These are phyloP conservation scores for Adenanthera pavonina DNA, from an alignment of 306 rosid species.

Conservation along the genomic window DNA sequence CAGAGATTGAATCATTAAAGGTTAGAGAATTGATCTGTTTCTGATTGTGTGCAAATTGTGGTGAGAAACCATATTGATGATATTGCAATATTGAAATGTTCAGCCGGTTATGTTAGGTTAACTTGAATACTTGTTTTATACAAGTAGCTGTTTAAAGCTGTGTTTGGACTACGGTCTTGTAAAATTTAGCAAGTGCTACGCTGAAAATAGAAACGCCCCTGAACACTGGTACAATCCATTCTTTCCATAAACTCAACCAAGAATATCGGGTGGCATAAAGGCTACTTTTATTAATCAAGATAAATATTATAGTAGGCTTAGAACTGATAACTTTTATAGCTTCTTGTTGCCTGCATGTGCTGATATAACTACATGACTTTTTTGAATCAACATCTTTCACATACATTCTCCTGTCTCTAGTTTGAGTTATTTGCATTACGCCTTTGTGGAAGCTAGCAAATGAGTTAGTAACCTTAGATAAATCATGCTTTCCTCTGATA, in stretches of 20 bases:
- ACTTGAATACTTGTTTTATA: slow-evolving; percentile 25
- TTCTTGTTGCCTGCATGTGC: slow-evolving; percentile 30
- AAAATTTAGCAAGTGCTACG: slow-evolving; percentile 6
- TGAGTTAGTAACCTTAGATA: slow-evolving; percentile 15
- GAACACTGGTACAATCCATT: slow-evolving; percentile 3
- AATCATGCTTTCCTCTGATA: slow-evolving; percentile 39
- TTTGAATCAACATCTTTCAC: slow-evolving; percentile 7
- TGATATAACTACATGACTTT: not conserved
- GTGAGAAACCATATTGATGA: slow-evolving; percentile 26
- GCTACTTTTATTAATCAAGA: slow-evolving; percentile 6
- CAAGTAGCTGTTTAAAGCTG: slow-evolving; percentile 10
- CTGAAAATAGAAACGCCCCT: slow-evolving; percentile 17
- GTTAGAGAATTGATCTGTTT: slow-evolving; percentile 50
- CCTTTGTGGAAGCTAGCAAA: slow-evolving; percentile 30
- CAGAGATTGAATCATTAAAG: slow-evolving; percentile 73
- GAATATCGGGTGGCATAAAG: slow-evolving; percentile 11
- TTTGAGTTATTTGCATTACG: slow-evolving; percentile 32
- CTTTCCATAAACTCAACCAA: slow-evolving; percentile 1
- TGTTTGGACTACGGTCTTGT: not conserved
- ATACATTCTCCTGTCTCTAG: slow-evolving; percentile 4
- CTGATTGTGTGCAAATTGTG: slow-evolving; percentile 9
- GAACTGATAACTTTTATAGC: not conserved
- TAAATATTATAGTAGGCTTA: slow-evolving; percentile 9
- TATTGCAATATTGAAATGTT: slow-evolving; percentile 9
- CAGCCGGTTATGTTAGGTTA: slow-evolving; percentile 27